Evolutionary conservation across 495 filamentous ascomycete species (phyloP).

Genomic region (Viridothelium virens): DNA sequence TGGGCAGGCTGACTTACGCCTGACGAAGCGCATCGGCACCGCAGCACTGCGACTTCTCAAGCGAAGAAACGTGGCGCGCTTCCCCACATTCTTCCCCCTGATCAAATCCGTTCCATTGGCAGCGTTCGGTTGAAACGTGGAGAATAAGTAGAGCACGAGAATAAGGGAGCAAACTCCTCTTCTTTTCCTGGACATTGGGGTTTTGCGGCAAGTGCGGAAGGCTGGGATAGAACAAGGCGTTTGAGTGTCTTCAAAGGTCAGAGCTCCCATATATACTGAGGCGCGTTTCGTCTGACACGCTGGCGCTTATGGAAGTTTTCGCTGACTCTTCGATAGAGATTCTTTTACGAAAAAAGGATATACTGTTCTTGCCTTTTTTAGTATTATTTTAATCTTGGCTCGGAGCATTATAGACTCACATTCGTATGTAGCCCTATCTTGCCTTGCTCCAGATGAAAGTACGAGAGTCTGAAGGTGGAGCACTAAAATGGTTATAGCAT

Average conservation of each 20-base stretch:
- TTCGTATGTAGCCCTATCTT: neutral
- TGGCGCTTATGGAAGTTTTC: neutral
- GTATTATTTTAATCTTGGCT: neutral
- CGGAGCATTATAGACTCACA: conserved; percentile 6
- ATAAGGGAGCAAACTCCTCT: neutral
- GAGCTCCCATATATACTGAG: neutral
- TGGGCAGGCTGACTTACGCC: conserved; percentile 11
- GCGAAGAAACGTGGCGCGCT: conserved; percentile 6
- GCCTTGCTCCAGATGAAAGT: neutral
- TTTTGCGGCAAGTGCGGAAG: conserved; percentile 6
- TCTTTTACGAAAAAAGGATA: neutral
- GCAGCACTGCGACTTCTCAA: conserved; percentile 7
- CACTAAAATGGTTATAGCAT: neutral
- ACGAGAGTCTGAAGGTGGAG: neutral
- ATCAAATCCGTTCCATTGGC: neutral
- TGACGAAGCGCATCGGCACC: conserved; percentile 9
- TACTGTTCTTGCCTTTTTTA: neutral
- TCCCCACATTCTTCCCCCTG: neutral
- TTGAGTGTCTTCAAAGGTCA: conserved; percentile 1
- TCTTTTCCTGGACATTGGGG: neutral
- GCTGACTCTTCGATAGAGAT: neutral
- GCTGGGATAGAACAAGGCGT: conserved; percentile 2
- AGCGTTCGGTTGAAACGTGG: conserved; percentile 3
- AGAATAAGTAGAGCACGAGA: neutral
- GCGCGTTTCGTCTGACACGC: neutral